These are phyloP conservation scores for Elongisporangium prolatum DNA, from an alignment of 352 stramenopile species.

Conservation along the genomic window DNA sequence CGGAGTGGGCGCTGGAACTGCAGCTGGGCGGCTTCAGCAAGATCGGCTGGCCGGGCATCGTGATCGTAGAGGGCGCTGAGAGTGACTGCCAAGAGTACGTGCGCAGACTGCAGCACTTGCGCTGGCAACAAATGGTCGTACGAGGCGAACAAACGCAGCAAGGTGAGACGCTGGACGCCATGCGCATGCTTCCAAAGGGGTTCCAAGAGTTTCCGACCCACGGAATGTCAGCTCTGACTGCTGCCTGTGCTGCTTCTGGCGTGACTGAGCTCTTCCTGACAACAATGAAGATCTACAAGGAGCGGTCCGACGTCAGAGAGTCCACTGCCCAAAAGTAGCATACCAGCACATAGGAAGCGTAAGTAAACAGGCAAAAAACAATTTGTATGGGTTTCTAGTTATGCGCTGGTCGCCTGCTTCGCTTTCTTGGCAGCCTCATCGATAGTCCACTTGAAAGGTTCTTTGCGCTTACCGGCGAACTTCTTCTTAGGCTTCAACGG, in stretches of 20 bases:
- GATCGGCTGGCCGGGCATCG: conserved; percentile 78
- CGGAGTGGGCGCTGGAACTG: conserved; percentile 68
- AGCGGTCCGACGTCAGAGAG: not conserved
- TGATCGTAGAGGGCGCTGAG: conserved; percentile 67
- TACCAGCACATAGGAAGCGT: not conserved
- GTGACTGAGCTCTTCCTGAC: conserved; percentile 72
- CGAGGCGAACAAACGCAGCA: conserved; percentile 64
- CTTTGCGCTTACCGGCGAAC: not conserved
- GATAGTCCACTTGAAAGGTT: not conserved
- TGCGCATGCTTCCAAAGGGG: conserved; percentile 27
- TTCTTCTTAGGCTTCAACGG: not conserved
- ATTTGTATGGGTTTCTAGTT: not conserved
- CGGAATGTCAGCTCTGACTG: conserved; percentile 60
- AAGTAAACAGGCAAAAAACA: not conserved
- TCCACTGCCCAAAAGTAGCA: not conserved
- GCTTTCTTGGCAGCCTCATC: not conserved
- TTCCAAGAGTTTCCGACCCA: conserved; percentile 59
- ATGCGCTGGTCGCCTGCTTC: not conserved
- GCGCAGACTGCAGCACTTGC: conserved; percentile 58
- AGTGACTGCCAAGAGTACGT: conserved; percentile 61
- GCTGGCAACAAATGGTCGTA: conserved; percentile 81
- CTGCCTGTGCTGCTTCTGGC: conserved; percentile 37
- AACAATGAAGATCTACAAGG: conserved; percentile 72
- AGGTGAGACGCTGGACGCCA: conserved; percentile 14
- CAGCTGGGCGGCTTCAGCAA: conserved; percentile 68